These are phyloP conservation scores for Toxicodendron radicans DNA, from an alignment of 345 rosid species.

Conservation along the genomic window DNA sequence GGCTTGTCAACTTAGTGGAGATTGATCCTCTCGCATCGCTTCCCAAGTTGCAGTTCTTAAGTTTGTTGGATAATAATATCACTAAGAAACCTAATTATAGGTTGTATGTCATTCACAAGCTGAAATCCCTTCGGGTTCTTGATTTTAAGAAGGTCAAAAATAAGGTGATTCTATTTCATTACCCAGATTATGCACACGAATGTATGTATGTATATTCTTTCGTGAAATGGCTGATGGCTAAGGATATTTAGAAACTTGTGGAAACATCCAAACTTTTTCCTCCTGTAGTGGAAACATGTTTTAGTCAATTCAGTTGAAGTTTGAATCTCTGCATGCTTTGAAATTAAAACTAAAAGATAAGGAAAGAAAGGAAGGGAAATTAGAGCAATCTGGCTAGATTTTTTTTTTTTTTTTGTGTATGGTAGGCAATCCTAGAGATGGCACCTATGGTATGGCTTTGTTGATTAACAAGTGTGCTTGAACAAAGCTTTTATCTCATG, in stretches of 20 bases:
- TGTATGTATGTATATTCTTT: too few relatives aligned
- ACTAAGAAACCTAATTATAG: conserved; percentile 92
- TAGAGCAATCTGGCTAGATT: neutral
- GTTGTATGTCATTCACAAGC: conserved; percentile 84
- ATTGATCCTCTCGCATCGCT: conserved; percentile 93
- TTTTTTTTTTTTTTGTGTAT: neutral
- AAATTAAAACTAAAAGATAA: neutral
- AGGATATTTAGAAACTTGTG: neutral
- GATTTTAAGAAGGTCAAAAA: conserved; percentile 92
- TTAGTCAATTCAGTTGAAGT: neutral
- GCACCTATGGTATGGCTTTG: neutral
- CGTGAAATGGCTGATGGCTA: neutral
- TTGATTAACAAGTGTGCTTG: neutral
- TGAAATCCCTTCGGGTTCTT: conserved; percentile 81
- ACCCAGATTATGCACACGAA: too few relatives aligned
- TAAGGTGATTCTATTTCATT: conserved; percentile 58
- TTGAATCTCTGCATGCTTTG: neutral
- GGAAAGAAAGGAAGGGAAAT: neutral
- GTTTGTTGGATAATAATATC: conserved; percentile 87
- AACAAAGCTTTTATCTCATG: neutral
- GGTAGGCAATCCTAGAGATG: neutral
- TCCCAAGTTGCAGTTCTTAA: conserved; percentile 83
- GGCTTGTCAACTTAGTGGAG: conserved; percentile 97
- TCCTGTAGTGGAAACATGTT: neutral
- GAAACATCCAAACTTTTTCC: neutral